Conservation (phyloP, 2,329 filamentous ascomycete genomes). For the Colletotrichum echinochloae region DNA sequence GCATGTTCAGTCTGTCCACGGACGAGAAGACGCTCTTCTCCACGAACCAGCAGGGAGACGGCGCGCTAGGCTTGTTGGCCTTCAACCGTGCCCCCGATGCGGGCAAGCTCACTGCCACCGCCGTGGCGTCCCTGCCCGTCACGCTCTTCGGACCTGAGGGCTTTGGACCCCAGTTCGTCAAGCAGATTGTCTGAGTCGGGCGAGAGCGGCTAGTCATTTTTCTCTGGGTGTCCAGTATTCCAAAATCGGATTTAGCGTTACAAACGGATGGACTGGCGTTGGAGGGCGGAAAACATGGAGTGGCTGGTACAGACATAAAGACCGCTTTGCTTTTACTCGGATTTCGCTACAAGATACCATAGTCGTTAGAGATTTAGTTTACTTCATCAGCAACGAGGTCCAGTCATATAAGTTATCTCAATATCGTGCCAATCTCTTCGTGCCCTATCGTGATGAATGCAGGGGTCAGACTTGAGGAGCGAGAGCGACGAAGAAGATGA, state of each 20-base stretch:
- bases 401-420: background rate
- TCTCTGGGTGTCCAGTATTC: background rate
- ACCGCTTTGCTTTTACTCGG: conserved; percentile 35
- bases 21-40: conserved; percentile 55
- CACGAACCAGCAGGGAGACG: conserved; percentile 59
- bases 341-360: conserved; percentile 33
- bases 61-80: conserved; percentile 52
- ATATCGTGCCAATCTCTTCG: background rate
- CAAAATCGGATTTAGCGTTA: conserved; percentile 15
- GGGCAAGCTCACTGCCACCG: conserved; percentile 48
- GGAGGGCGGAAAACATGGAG: conserved; percentile 28
- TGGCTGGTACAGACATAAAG: conserved; percentile 35
- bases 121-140: conserved; percentile 45
- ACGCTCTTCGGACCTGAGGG: conserved; percentile 46
- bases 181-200: conserved; percentile 45
- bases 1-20: conserved; percentile 59
- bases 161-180: conserved; percentile 50
- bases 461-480: too few species aligned
- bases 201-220: background rate
- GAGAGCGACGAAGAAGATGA: background rate
- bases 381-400: background rate
- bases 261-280: conserved; percentile 18
- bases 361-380: conserved; percentile 20
- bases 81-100: conserved; percentile 36
- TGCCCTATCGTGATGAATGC: background rate